Percentiles rank a stretch among this genome's conserved stretches.
These are phyloP conservation scores for Ophiobolus disseminans DNA, from an alignment of 2,329 filamentous ascomycete genomes.

Conservation along the genomic window DNA sequence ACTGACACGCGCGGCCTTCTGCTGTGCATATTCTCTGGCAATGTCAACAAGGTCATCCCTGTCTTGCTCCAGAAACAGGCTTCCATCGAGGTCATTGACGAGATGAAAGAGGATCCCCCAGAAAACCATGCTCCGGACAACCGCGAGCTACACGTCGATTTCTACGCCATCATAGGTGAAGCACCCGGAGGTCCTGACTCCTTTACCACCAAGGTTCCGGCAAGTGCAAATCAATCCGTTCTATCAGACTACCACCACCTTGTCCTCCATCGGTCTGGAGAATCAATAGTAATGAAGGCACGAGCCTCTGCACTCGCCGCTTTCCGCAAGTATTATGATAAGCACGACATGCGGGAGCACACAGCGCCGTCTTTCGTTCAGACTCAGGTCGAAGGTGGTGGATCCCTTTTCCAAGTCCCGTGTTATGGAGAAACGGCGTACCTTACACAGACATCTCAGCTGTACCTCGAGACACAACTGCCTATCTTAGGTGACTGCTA, in stretches of 20 bases:
- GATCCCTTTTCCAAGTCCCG: conserved; percentile 86
- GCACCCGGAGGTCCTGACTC: conserved; percentile 88
- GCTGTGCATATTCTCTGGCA: conserved; percentile 82
- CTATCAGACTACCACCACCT: conserved; percentile 85
- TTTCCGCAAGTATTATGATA: conserved; percentile 80
- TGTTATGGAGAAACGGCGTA: conserved; percentile 92
- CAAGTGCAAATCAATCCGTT: conserved; percentile 72
- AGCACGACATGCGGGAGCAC: conserved; percentile 80
- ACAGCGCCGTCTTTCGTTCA: conserved; percentile 90
- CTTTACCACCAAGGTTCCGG: conserved; percentile 81
- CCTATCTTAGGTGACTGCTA: conserved; percentile 93
- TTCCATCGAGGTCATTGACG: conserved; percentile 82
- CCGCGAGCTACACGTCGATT: conserved; percentile 91
- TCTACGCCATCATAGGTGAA: conserved; percentile 72
- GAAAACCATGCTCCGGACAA: conserved; percentile 80
- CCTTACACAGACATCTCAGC: conserved; percentile 94
- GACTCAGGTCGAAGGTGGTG: conserved; percentile 92
- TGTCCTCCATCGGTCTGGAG: conserved; percentile 81
- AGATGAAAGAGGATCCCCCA: conserved; percentile 80
- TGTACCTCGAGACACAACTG: conserved; percentile 95
- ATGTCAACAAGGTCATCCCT: conserved; percentile 90
- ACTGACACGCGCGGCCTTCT: conserved; percentile 83
- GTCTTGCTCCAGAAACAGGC: conserved; percentile 85
- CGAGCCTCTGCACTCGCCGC: conserved; percentile 80
- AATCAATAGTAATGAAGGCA: conserved; percentile 86